Evolutionary conservation across 257 asterid genomes (phyloP).

Genomic region (Nicotiana attenuata): DNA sequence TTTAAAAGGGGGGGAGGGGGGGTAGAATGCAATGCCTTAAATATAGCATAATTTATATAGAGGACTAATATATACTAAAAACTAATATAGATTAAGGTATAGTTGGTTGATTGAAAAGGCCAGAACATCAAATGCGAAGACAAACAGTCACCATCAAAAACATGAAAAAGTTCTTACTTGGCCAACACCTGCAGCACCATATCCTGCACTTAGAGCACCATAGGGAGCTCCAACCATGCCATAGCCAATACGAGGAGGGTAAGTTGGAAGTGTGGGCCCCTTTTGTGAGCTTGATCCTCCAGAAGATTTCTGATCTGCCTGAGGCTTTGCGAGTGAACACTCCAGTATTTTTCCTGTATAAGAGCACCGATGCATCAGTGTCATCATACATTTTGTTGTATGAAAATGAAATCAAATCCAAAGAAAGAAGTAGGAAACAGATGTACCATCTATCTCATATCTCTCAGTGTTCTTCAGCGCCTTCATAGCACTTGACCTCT

Average conservation of each 20-base stretch:
- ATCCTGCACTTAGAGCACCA: constrained; percentile 67
- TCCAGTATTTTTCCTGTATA: constrained; percentile 77
- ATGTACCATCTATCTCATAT: constrained; percentile 74
- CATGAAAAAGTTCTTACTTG: constrained; percentile 52
- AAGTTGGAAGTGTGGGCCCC: constrained; percentile 56
- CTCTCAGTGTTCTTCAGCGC: constrained; percentile 88
- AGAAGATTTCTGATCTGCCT: constrained; percentile 67
- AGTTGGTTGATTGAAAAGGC: background rate
- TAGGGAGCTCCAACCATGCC: constrained; percentile 78
- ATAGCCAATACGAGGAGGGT: constrained; percentile 74
- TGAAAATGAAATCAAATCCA: constrained; percentile 5
- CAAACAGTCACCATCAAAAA: background rate
- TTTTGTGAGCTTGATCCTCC: constrained; percentile 57
- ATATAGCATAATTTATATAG: background rate
- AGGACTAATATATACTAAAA: background rate
- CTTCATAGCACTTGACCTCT: constrained; percentile 85
- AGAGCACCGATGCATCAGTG: constrained; percentile 13
- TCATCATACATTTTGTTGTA: constrained; percentile 10
- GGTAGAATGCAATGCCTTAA: background rate
- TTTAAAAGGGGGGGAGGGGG: no score
- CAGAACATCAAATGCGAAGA: background rate
- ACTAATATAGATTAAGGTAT: background rate
- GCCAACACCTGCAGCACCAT: constrained; percentile 50
- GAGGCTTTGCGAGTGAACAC: constrained; percentile 98
- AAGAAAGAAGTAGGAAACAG: constrained; percentile 7